Evolutionary conservation across 73 alveolate species (phyloP).

Genomic region (Paramecium pentaurelia): DNA sequence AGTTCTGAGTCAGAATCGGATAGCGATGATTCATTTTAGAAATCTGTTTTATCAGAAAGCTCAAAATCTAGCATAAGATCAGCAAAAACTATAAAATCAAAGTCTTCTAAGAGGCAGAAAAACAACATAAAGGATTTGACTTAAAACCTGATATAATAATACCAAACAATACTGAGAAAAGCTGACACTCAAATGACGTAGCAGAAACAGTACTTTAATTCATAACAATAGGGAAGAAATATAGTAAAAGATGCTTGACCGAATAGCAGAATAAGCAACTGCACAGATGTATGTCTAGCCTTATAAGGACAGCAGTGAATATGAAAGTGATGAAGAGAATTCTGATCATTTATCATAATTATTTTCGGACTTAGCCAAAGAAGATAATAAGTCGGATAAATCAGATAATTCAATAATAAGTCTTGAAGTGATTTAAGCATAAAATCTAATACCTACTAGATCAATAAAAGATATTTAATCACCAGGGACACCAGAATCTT

Average conservation of each 20-base stretch:
- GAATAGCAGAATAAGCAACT: neutral
- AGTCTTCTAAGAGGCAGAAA: neutral
- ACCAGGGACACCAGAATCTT: neutral
- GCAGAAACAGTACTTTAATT: neutral
- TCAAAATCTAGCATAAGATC: neutral
- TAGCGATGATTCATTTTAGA: neutral
- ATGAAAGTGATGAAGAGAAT: neutral
- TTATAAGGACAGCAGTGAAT: neutral
- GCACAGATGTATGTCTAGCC: neutral
- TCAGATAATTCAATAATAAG: neutral
- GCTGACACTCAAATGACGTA: neutral
- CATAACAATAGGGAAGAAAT: constrained; percentile 1
- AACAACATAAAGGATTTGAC: neutral
- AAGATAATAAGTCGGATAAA: neutral
- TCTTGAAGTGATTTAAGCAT: neutral
- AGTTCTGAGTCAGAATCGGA: neutral
- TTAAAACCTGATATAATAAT: neutral
- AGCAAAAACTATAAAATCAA: neutral
- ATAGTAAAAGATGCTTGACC: neutral
- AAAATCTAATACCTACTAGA: neutral
- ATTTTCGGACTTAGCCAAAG: neutral
- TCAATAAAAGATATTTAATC: neutral
- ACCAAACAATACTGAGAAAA: neutral
- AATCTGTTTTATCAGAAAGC: neutral
- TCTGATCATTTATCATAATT: neutral